Evolutionary conservation across 768 basidiomycete species (phyloP).

Genomic region (Amanita inopinata): DNA sequence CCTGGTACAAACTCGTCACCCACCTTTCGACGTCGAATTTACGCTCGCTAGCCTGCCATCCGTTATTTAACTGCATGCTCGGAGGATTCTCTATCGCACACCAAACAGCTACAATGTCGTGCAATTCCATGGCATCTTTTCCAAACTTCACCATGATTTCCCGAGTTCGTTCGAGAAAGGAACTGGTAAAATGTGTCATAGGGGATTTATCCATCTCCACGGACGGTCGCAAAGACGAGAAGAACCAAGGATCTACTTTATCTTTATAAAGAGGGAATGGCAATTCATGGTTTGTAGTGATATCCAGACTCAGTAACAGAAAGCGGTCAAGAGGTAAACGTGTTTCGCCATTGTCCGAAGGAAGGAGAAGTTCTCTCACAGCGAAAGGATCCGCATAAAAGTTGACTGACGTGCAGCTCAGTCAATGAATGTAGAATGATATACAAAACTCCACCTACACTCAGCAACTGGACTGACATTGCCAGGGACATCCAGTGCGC

Average conservation of each 20-base stretch:
- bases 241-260: slow-evolving; percentile 54
- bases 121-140: slow-evolving; percentile 80
- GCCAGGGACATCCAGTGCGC: slow-evolving; percentile 83
- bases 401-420: slow-evolving; percentile 42
- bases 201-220: slow-evolving; percentile 38
- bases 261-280: slow-evolving; percentile 55
- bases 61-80: slow-evolving; percentile 24
- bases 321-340: slow-evolving; percentile 59
- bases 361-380: slow-evolving; percentile 55
- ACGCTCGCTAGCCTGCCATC: slow-evolving; percentile 48
- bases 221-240: slow-evolving; percentile 40
- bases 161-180: slow-evolving; percentile 65
- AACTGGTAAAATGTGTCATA: slow-evolving; percentile 67
- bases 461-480: slow-evolving; percentile 78
- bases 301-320: slow-evolving; percentile 68
- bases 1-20: slow-evolving; percentile 8
- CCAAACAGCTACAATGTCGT: slow-evolving; percentile 88
- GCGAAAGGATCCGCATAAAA: slow-evolving; percentile 86
- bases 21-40: slow-evolving; percentile 67
- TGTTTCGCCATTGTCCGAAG: slow-evolving; percentile 21
- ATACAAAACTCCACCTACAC: slow-evolving; percentile 38
- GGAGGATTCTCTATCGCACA: slow-evolving; percentile 71
- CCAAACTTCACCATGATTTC: slow-evolving; percentile 75
- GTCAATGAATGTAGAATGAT: slow-evolving; percentile 2
- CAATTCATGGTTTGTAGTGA: slow-evolving; percentile 73